Evolutionary conservation across 139 green algal species (phyloP).

Genomic region (Edaphochlamys debaryana): DNA sequence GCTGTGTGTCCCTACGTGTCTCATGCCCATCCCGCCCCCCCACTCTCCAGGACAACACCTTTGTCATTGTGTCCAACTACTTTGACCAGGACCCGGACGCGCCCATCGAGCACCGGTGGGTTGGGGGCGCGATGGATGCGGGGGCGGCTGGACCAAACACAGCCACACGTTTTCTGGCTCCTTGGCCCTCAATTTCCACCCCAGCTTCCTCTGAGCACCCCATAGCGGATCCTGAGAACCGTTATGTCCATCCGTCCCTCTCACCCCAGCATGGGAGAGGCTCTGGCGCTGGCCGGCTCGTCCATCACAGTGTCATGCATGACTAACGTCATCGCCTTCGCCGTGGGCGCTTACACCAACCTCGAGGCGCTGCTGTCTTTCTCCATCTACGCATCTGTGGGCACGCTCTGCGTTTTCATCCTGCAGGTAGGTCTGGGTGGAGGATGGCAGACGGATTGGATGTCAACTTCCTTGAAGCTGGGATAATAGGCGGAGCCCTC

Average conservation of each 20-base stretch:
- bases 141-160: neutral
- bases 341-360: constrained; percentile 60
- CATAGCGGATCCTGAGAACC: no score
- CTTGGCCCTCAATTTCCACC: no score
- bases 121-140: neutral
- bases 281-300: constrained; percentile 46
- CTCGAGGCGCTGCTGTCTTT: constrained; percentile 64
- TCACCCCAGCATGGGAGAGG: constrained; percentile 42
- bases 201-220: neutral
- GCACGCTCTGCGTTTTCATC: constrained; percentile 62
- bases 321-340: constrained; percentile 68
- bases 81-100: constrained; percentile 41
- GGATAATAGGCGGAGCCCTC: no score
- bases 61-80: constrained; percentile 64
- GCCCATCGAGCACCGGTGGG: constrained; percentile 23
- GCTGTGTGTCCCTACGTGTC: no score
- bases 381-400: constrained; percentile 58
- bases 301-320: constrained; percentile 60
- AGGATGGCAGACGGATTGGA: neutral
- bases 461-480: no score
- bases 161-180: neutral
- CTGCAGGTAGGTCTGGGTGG: constrained; percentile 44
- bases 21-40: no score
- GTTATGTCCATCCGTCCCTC: no score
- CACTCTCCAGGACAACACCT: constrained; percentile 55